Evolutionary conservation across 2,329 filamentous ascomycete species (phyloP).

Genomic region (Colletotrichum noveboracense): DNA sequence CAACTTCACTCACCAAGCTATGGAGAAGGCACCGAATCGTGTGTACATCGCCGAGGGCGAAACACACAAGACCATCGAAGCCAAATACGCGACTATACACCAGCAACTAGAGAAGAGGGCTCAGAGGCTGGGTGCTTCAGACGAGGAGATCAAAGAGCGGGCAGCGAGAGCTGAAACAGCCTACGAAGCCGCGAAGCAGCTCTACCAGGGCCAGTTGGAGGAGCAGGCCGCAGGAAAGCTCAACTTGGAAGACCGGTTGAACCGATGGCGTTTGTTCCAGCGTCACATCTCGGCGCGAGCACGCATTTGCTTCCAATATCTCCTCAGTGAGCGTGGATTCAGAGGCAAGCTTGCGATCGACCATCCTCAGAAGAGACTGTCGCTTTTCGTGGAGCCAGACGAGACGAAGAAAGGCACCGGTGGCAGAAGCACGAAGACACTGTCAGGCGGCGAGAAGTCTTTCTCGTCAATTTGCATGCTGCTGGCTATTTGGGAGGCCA

Average conservation of each 20-base stretch:
- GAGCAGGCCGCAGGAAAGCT: conserved; percentile 53
- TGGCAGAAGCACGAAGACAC: conserved; percentile 85
- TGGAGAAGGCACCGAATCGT: conserved; percentile 55
- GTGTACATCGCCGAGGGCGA: conserved; percentile 70
- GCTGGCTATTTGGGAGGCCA: conserved; percentile 94
- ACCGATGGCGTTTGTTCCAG: conserved; percentile 83
- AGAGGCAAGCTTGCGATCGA: conserved; percentile 81
- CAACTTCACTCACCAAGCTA: conserved; percentile 61
- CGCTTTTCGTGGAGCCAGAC: conserved; percentile 77
- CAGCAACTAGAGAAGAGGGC: conserved; percentile 65
- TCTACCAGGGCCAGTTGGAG: conserved; percentile 45
- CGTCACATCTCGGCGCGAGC: conserved; percentile 85
- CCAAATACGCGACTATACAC: conserved; percentile 58
- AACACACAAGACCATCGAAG: conserved; percentile 60
- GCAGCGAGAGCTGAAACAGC: conserved; percentile 44
- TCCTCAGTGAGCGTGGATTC: conserved; percentile 89
- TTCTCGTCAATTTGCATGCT: conserved; percentile 96
- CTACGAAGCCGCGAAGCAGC: conserved; percentile 42
- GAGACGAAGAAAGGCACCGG: conserved; percentile 71
- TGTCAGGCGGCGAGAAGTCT: conserved; percentile 96
- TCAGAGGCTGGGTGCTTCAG: conserved; percentile 64
- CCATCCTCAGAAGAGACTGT: conserved; percentile 75
- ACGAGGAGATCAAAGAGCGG: conserved; percentile 66
- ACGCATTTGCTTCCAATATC: conserved; percentile 83
- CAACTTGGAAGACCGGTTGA: conserved; percentile 72